Evolutionary conservation across 805 yeast genomes (phyloP), one percentile per base, ranked within the genome.

Genomic region (Starmerella apis): DNA sequence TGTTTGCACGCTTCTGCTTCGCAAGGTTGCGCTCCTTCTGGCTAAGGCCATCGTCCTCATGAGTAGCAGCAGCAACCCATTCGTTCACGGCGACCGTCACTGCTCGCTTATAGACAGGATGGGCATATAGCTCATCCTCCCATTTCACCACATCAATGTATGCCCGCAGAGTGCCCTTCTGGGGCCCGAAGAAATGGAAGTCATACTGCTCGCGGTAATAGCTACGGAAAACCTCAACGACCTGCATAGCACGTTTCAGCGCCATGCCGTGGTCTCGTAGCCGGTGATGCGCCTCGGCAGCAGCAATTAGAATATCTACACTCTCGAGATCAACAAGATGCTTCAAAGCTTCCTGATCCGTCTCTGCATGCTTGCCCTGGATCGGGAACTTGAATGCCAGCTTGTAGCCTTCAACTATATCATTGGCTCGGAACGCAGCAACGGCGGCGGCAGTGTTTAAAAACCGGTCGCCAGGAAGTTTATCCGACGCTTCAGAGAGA

Each of bases 321-420:
- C 83, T 88, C 68, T 92, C 96, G 81, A 92, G 83, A 28, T 76
- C 73, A 61, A 85, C 94, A 59, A 90, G 71, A 63, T 92, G 96
- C 57, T 79, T 80, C 41, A 90, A 77, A 6, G 96, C 96, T 41
- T 56, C 60, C 58, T 83, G 84, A n/a, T 77, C 76, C 2, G 79
- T 72, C 61, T 82, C 82, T 18, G 96, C 86, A 27, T 58, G 53
- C 43, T 52, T 53, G 18, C 61, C 59, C 36, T 51, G 45, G 14
- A 53, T 44, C 31, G 61, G 60, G 71, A 92, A 92, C 50, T 86
- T 66, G 2, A 90, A 79, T 16, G 85, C 81, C 25, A 78, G 68
- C 47, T 77, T 80, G 47, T 83, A 74, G 1, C 95, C 96, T 54
- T 80, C 77, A 25, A 83, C 83, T 20, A 85, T 70, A 52, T 76